phyloP scores from a whole-genome alignment of 2,329 filamentous ascomycete genomes.

The Periconia sp. region DNA sequence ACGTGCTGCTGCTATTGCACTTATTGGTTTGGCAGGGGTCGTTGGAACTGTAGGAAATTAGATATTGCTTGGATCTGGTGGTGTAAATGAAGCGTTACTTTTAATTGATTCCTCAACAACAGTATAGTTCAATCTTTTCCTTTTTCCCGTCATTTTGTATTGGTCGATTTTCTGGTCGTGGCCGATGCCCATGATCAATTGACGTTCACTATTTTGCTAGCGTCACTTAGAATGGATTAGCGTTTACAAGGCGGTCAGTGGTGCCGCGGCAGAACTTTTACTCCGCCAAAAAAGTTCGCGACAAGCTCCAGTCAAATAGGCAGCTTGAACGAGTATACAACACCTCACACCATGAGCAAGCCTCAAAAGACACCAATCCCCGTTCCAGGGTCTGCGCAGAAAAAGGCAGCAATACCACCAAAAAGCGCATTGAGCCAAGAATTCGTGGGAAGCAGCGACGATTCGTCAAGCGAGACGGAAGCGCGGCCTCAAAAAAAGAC shows the following conservation, averaged over 20 bases:
- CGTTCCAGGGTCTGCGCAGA: conserved; percentile 31
- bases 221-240: conserved; percentile 15
- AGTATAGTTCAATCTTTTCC: conserved; percentile 24
- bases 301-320: conserved; percentile 12
- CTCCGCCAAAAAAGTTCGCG: conserved; percentile 33
- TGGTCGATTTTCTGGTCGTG: not conserved
- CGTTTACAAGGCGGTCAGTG: conserved; percentile 9
- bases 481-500: conserved; percentile 20
- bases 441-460: conserved; percentile 36
- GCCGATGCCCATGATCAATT: not conserved
- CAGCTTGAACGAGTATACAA: conserved; percentile 9
- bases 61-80: not conserved
- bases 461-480: conserved; percentile 26
- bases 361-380: conserved; percentile 24
- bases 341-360: conserved; percentile 34
- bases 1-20: conserved; percentile 38
- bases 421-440: conserved; percentile 40
- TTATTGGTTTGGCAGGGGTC: conserved; percentile 25
- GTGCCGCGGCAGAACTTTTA: conserved; percentile 17
- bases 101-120: not conserved
- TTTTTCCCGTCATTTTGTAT: conserved; percentile 33
- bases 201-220: conserved; percentile 20
- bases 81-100: conserved; percentile 11
- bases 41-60: conserved; percentile 10
- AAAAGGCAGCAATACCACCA: conserved; percentile 22